Evolutionary conservation across 768 basidiomycete species (phyloP).

Genomic region (Leucosporidium scottii): DNA sequence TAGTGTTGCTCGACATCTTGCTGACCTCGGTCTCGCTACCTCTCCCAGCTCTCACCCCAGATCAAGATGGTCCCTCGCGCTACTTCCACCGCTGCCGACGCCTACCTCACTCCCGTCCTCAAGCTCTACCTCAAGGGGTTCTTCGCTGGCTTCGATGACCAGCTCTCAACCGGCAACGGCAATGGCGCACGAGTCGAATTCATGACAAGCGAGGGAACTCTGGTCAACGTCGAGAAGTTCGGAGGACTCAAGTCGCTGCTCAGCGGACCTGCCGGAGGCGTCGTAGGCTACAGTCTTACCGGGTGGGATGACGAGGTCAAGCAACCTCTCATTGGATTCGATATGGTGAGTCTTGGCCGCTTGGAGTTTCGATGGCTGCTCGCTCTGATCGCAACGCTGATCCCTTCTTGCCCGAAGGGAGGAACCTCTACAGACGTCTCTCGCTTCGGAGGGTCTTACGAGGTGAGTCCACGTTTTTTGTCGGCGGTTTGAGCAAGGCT

Average conservation of each 20-base stretch:
- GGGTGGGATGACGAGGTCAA: constrained; percentile 54
- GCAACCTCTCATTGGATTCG: no score
- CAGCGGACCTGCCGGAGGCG: constrained; percentile 73
- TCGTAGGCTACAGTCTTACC: constrained; percentile 87
- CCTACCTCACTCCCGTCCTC: constrained; percentile 87
- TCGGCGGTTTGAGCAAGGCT: no score
- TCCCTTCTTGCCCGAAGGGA: constrained; percentile 44
- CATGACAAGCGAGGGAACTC: constrained; percentile 89
- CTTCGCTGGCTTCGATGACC: constrained; percentile 73
- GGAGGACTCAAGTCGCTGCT: constrained; percentile 64
- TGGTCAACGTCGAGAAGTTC: constrained; percentile 72
- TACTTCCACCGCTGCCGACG: constrained; percentile 85
- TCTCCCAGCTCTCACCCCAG: constrained; percentile 79
- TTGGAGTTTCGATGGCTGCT: no score
- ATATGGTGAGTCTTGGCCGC: no score
- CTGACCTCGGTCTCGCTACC: constrained; percentile 45
- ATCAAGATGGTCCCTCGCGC: constrained; percentile 94
- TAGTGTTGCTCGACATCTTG: no score
- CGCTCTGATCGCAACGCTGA: no score
- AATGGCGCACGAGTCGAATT: constrained; percentile 68
- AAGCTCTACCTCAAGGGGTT: constrained; percentile 77
- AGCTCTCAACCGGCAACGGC: constrained; percentile 48
- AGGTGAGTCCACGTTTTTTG: constrained; percentile 41
- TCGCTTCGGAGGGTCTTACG: constrained; percentile 81
- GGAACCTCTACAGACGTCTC: constrained; percentile 95